Evolutionary conservation across 2,329 filamentous ascomycete genomes (phyloP), one percentile per base, ranked within the genome.

Genomic region (Pseudodiploospora longispora): DNA sequence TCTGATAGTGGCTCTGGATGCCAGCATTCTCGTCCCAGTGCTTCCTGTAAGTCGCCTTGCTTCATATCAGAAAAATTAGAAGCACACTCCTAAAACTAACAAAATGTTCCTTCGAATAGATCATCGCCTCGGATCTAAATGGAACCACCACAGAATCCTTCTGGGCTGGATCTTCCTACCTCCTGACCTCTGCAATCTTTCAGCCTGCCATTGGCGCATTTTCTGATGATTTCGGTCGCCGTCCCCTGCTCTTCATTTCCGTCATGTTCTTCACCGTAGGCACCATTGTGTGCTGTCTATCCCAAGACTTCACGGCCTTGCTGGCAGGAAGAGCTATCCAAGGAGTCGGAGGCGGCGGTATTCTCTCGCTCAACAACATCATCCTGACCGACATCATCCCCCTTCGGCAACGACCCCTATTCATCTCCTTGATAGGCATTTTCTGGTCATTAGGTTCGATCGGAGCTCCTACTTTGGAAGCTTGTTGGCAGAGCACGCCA

Each of bases 201-300:
- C 54, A 50, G 4, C 55, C 54, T 1, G 47, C 59, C 0, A 69
- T 68, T 47, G 72, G 71, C 1, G 72, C 77, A 50, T 41, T 72
- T 0, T 63, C 69, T 9, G 66, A 76, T 46, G 63, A 78, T 3
- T 76, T 72, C 39, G 75, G 78, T 6, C 64, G 76, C 1, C 65
- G 71, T 29, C 64, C 57, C 27, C 55, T 64, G 1, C 59, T 63
- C 6, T 58, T 76, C 4, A 38, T 51, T 2, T 55, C 68, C 1
- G 63, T 75, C 0, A 59, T 57, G 6, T 51, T 77, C 4, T 79
- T 79, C 52, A 63, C 63, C 2, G 50, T 78, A 0, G 77, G 77
- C 0, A 76, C 74, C 48, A 72, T 67, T 0, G 61, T 82, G 3
- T 68, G 63, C 36, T 77, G 74, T 1, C 68, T 66, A 1, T 70